Percentiles rank a stretch among this genome's conserved stretches.
Evolutionary conservation across 2,329 filamentous ascomycete species (phyloP).

Genomic region (Colletotrichum nymphaeae): DNA sequence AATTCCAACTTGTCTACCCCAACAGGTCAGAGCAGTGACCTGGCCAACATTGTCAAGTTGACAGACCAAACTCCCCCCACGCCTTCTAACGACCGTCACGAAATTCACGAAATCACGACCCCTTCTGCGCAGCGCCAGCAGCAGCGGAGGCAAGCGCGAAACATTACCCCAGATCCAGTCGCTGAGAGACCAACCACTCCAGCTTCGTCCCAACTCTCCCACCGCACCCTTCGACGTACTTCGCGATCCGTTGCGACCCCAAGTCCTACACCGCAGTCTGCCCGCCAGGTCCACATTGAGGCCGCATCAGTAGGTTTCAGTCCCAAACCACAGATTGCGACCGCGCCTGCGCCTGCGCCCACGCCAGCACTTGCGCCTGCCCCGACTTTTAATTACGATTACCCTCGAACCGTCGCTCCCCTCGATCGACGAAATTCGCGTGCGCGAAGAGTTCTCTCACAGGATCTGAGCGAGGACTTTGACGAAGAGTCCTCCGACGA

Average conservation of each 20-base stretch:
- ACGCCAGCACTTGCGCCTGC: conserved; percentile 32
- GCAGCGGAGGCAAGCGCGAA: conserved; percentile 54
- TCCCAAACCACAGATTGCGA: conserved; percentile 52
- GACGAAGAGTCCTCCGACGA: conserved; percentile 52
- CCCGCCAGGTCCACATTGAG: conserved; percentile 55
- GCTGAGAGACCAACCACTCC: conserved; percentile 56
- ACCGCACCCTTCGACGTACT: conserved; percentile 61
- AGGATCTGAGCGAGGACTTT: conserved; percentile 60
- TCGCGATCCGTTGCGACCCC: conserved; percentile 60
- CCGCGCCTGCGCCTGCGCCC: conserved; percentile 43
- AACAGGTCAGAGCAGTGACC: conserved; percentile 47
- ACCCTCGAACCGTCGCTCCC: conserved; percentile 39
- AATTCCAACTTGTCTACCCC: conserved; percentile 61
- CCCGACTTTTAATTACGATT: conserved; percentile 29
- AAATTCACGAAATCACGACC: conserved; percentile 60
- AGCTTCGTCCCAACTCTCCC: conserved; percentile 58
- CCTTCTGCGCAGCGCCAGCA: conserved; percentile 51
- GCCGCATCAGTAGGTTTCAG: conserved; percentile 61
- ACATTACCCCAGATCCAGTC: conserved; percentile 49
- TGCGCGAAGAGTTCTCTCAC: conserved; percentile 54
- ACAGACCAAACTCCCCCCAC: conserved; percentile 52
- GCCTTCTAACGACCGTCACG: conserved; percentile 65
- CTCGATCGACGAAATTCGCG: conserved; percentile 37
- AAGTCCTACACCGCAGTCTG: conserved; percentile 52
- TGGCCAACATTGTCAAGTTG: conserved; percentile 56